Evolutionary conservation across 1,284 basidiomycete genomes (phyloP), one percentile per base, ranked within the genome.

Genomic region (Marasmius fiardii): DNA sequence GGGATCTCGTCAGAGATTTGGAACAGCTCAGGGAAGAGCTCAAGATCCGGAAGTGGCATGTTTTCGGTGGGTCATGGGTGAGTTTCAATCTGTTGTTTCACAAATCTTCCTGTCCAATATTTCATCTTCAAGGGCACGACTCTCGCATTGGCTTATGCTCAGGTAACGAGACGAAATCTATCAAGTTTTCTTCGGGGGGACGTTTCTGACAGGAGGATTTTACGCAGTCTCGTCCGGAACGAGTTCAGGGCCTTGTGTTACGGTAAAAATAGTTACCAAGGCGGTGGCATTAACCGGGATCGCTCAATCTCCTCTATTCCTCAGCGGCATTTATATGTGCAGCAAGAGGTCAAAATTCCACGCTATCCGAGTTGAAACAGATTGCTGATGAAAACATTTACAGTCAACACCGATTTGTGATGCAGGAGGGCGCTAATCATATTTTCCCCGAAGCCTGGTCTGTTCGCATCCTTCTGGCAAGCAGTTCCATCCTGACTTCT

Each of bases 1-100:
- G 93, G 93, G 88, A 95, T 67, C 82, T 97, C 24, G 93, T 98
- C n/a, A 86, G 82, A 58, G 95, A 98, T 66, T 86, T 94, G 12
- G 95, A 98, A 69, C 85, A 75, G 63, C 74, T 98, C 24, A 80
- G 95, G 51, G 76, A 85, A 62, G 80, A 88, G 59, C 77, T 95
- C 2, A 71, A 70, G 28, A 77, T 92, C 55, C 84, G 90, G 16
- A 91, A 86, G 66, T 95, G 92, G 93, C 85, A 93, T 55, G 90
- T 95, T 31, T 95, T 95, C 67, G 93, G 93, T 39, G 93, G 93
- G 4, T 92, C 89, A 33, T 94, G 93, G 92, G 90, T 85, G 64
- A 58, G 76, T 64, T n/a, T n/a, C n/a, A n/a, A n/a, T n/a, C n/a
- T n/a, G n/a, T n/a, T n/a, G n/a, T n/a, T n/a, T n/a, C n/a, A n/a